Evolutionary conservation across 2,329 filamentous ascomycete genomes (phyloP).

Genomic region (Pezicula neosporulosa): DNA sequence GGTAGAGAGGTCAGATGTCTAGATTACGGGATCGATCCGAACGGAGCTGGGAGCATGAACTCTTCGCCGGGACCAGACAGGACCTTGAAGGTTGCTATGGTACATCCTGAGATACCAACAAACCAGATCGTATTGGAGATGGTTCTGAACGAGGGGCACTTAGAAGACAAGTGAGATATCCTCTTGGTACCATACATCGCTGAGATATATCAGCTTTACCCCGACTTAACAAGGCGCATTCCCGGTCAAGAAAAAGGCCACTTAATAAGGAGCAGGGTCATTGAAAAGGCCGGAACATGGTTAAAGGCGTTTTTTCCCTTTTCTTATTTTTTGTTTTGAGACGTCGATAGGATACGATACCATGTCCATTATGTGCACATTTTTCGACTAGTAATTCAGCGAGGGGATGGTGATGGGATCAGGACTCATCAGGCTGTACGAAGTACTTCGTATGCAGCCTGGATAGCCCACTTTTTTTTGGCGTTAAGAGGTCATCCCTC

Average conservation of each 20-base stretch:
- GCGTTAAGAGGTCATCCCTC: no score
- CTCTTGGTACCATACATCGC: no score
- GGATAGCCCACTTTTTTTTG: no score
- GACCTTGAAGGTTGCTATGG: slow-evolving; percentile 1
- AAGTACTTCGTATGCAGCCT: no score
- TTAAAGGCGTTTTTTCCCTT: neutral
- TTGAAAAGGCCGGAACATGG: neutral
- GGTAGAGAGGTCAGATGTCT: slow-evolving; percentile 86
- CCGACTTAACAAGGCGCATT: no score
- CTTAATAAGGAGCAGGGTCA: neutral
- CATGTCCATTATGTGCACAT: neutral
- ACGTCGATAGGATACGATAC: neutral
- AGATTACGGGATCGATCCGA: slow-evolving; percentile 67
- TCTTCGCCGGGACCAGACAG: neutral
- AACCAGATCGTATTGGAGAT: neutral
- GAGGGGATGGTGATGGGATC: no score
- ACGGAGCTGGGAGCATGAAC: slow-evolving; percentile 47
- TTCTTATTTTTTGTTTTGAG: neutral
- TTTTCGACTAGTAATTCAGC: no score
- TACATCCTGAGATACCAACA: neutral
- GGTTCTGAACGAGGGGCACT: slow-evolving; percentile 1
- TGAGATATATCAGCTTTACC: no score
- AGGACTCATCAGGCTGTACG: no score
- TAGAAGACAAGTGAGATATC: neutral
- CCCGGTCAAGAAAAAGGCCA: no score